A percentile compares a stretch with the other conserved stretches of the same genome.
These are phyloP conservation scores for Colletotrichum tanaceti DNA, from an alignment of 2,329 filamentous ascomycete genomes.

Conservation along the genomic window DNA sequence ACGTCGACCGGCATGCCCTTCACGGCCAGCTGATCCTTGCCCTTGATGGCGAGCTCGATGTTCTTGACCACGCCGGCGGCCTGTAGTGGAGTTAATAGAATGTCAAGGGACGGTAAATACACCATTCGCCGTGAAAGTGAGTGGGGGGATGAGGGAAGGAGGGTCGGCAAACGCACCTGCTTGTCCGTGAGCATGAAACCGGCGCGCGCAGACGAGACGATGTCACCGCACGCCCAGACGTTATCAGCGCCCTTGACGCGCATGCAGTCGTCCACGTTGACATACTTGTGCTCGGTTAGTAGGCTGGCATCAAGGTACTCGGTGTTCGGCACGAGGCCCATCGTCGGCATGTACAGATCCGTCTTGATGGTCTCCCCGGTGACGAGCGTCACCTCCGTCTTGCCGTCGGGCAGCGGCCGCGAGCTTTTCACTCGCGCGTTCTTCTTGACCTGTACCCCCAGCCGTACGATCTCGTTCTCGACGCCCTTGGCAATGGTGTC, in stretches of 20 bases:
- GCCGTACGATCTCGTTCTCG: conserved; percentile 61
- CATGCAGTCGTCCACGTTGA: conserved; percentile 63
- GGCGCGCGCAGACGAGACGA: conserved; percentile 63
- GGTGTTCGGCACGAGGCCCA: conserved; percentile 66
- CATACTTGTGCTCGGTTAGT: conserved; percentile 58
- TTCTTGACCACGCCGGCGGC: conserved; percentile 66
- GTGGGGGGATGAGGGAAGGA: background rate
- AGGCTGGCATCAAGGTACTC: conserved; percentile 60
- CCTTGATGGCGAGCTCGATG: conserved; percentile 60
- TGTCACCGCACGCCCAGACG: conserved; percentile 67
- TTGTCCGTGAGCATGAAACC: conserved; percentile 71
- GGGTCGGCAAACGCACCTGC: conserved; percentile 53
- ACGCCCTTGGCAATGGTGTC: conserved; percentile 58
- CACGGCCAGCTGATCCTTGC: conserved; percentile 56
- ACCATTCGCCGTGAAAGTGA: too few relatives aligned
- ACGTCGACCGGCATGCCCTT: conserved; percentile 63
- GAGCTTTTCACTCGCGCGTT: conserved; percentile 55
- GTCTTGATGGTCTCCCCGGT: conserved; percentile 61
- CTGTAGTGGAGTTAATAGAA: conserved; percentile 43
- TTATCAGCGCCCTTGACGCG: conserved; percentile 57
- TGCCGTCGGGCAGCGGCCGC: conserved; percentile 53
- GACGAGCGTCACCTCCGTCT: conserved; percentile 61
- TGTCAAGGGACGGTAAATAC: background rate
- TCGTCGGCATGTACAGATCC: conserved; percentile 68
- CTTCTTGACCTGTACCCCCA: conserved; percentile 62